These are phyloP conservation scores for Gamarada debralockiae DNA, from an alignment of 495 filamentous ascomycete genomes.

Conservation along the genomic window DNA sequence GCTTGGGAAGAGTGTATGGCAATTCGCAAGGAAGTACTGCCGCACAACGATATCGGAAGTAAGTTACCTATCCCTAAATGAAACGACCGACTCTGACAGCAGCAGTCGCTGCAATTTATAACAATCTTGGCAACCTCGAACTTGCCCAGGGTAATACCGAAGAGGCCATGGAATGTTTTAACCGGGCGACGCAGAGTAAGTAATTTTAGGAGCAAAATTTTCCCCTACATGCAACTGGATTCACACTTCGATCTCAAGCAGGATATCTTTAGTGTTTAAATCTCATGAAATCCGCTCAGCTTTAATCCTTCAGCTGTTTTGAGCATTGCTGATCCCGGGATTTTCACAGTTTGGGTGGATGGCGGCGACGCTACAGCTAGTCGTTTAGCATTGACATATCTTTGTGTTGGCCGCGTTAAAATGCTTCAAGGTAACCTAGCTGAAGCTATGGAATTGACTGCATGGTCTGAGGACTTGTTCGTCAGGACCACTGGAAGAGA, in stretches of 20 bases:
- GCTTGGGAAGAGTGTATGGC: slow-evolving; percentile 5
- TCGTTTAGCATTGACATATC: slow-evolving; percentile 2
- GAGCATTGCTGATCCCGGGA: too few relatives aligned
- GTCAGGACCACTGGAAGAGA: neutral
- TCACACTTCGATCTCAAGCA: too few relatives aligned
- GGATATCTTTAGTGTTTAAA: too few relatives aligned
- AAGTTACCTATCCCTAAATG: neutral
- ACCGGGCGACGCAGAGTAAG: too few relatives aligned
- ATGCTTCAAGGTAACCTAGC: slow-evolving; percentile 1
- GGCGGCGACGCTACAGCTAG: neutral
- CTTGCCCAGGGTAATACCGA: slow-evolving; percentile 3
- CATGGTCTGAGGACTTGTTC: neutral
- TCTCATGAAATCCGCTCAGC: too few relatives aligned
- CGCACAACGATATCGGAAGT: neutral
- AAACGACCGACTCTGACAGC: neutral
- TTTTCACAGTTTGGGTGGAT: neutral
- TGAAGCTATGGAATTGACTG: slow-evolving; percentile 1
- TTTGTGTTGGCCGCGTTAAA: neutral
- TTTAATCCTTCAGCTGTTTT: too few relatives aligned
- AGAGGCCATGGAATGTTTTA: slow-evolving; percentile 13
- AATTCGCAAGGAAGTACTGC: slow-evolving; percentile 1
- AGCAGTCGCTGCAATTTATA: slow-evolving; percentile 3
- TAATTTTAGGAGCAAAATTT: too few relatives aligned
- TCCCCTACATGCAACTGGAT: slow-evolving; percentile 54
- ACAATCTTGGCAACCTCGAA: slow-evolving; percentile 17